These are phyloP conservation scores for Centaurea solstitialis DNA, from an alignment of 129 eudicot genomes.

Conservation along the genomic window DNA sequence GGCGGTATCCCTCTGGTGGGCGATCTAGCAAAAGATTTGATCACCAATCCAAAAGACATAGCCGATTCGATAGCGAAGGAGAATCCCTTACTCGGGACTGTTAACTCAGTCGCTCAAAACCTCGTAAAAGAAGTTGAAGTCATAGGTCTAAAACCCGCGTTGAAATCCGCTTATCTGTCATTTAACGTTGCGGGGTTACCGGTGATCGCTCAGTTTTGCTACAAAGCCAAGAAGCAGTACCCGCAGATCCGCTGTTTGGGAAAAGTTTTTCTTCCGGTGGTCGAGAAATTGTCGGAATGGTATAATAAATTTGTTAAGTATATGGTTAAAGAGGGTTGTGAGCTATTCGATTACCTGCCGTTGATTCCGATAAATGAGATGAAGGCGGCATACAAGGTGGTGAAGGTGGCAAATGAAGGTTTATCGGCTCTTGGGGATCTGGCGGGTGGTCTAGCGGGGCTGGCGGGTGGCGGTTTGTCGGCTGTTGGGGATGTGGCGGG, in stretches of 20 bases:
- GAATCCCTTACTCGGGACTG: slow-evolving; percentile 5
- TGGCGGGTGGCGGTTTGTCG: too few relatives aligned
- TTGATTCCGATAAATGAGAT: slow-evolving; percentile 58
- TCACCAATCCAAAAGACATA: slow-evolving; percentile 6
- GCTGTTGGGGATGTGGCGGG: too few relatives aligned
- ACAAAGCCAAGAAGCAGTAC: slow-evolving; percentile 30
- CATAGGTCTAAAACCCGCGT: slow-evolving; percentile 47
- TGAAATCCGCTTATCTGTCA: slow-evolving; percentile 37
- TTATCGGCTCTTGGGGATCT: too few relatives aligned
- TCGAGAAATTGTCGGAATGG: slow-evolving; percentile 42
- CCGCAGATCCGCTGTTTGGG: slow-evolving; percentile 40
- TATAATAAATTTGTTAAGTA: slow-evolving; percentile 42
- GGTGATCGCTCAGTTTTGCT: slow-evolving; percentile 51
- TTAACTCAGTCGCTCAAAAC: not conserved
- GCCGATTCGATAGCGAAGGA: slow-evolving; percentile 11
- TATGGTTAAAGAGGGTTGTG: slow-evolving; percentile 48
- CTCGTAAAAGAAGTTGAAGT: slow-evolving; percentile 34
- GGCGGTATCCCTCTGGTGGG: slow-evolving; percentile 30
- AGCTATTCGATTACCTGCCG: slow-evolving; percentile 46
- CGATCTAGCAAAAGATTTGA: slow-evolving; percentile 3
- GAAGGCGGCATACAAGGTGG: slow-evolving; percentile 62
- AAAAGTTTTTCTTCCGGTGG: slow-evolving; percentile 45
- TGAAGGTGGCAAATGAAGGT: slow-evolving; percentile 39
- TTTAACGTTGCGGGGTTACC: slow-evolving; percentile 34
- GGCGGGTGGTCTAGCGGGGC: too few relatives aligned